phyloP scores from a whole-genome alignment of 192 early-diverging fungal genomes.

The Linderina pennispora region DNA sequence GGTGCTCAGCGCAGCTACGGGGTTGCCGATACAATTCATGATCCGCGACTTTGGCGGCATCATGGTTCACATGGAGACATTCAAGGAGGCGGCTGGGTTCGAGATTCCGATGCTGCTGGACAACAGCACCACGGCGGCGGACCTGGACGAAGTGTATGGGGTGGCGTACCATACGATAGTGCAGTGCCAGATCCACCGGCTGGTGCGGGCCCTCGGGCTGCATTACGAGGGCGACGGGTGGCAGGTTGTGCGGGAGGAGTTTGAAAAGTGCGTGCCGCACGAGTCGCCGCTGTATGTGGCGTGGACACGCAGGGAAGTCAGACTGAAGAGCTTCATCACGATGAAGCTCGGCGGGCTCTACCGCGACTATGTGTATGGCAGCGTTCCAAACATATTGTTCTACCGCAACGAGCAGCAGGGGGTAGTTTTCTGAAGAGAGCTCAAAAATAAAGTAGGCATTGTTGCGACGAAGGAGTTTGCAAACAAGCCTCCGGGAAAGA shows the following conservation, averaged over 20 bases:
- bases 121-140: slow-evolving; percentile 38
- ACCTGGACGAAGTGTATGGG: slow-evolving; percentile 24
- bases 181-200: slow-evolving; percentile 41
- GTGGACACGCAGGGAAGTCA: slow-evolving; percentile 26
- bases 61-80: slow-evolving; percentile 40
- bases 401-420: slow-evolving; percentile 3
- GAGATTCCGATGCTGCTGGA: slow-evolving; percentile 36
- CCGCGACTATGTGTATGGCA: slow-evolving; percentile 29
- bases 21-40: slow-evolving; percentile 40
- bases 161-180: slow-evolving; percentile 51
- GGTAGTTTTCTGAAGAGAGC: too few species aligned
- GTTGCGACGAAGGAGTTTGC: too few species aligned
- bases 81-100: slow-evolving; percentile 7
- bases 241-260: slow-evolving; percentile 29
- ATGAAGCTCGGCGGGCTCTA: slow-evolving; percentile 56
- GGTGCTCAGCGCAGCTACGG: slow-evolving; percentile 24
- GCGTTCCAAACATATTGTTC: slow-evolving; percentile 13
- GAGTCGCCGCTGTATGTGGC: slow-evolving; percentile 21
- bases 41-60: slow-evolving; percentile 55
- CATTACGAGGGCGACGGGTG: slow-evolving; percentile 38
- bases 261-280: slow-evolving; percentile 22
- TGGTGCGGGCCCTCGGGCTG: slow-evolving; percentile 36
- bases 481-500: too few species aligned
- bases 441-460: too few species aligned
- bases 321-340: slow-evolving; percentile 44